Base-by-base conservation (phyloP, 2,329 filamentous ascomycete species). In the Fusarium buxicola region DNA sequence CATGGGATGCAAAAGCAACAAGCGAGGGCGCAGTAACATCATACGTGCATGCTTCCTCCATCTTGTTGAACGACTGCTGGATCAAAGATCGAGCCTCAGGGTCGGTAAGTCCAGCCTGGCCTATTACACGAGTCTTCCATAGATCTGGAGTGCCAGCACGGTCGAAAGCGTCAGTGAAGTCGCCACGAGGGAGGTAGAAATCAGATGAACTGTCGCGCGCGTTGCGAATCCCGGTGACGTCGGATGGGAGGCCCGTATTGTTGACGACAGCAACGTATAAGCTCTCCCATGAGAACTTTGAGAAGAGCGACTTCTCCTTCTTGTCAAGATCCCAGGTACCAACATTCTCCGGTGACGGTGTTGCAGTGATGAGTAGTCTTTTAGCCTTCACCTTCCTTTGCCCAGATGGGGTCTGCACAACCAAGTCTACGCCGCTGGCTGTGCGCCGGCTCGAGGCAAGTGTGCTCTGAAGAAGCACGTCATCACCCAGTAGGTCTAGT, bases 351-450 rank as follows among this genome's bases (percentile, higher is more conserved):
- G 62, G 50, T 0, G 70, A 70, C 7, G 71, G 73, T 0, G 73
- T 68, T 2, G 70, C 63, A 1, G 73, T 71, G 16, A 75, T 53
- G 1, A 75, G 61, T 0, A 75, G 59, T 61, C 73, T 75, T 53
- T 70, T 71, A 4, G 66, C 65, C 11, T 46, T 55, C 34, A 68
- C 43, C 2, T n/a, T 34, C 21, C 49, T 60, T 5, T 47, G 36
- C 0, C 62, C 63, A n/a, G 39, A 31, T 8, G 43, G 65, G 6
- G 52, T 65, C 30, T 68, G 25, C 1, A 68, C 59, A 3, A 54
- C 25, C 11, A 68, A 8, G 0, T 51, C 43, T 16, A 63, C 45
- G 3, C 52, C 52, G 1, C 31, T 11, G 0, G 25, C 34, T 1
- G 35, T 49, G 24, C 51, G 49, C 13, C 27, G 38, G 21, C 47